Evolutionary conservation across 2,329 filamentous ascomycete genomes (phyloP), one percentile per base, ranked within the genome.

Genomic region (Monosporascus sp.): DNA sequence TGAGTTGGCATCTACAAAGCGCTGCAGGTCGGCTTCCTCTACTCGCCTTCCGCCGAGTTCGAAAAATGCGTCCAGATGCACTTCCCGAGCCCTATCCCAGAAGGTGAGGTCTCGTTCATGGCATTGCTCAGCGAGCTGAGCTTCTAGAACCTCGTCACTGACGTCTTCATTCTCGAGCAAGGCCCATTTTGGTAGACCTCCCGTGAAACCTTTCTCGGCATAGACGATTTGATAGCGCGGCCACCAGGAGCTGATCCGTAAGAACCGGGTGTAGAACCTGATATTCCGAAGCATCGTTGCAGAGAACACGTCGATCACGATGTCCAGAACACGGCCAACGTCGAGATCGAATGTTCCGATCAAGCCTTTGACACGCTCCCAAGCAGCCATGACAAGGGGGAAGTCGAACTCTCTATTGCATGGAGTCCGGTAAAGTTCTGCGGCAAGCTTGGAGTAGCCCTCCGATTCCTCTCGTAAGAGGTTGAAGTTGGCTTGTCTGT

Each of bases 321-420:
- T 91, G 68, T 99, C 94, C 11, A 99, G 79, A 5, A 95, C 93
- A 65, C 95, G 84, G 48, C 94, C 95, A 38, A 97, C 94, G 68
- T 99, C 94, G 57, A 99, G 80, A 70, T 99, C 93, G 66, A 99
- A 99, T 7, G 94, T 94, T 53, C 94, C 94, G 60, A 99, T 96
- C 63, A 99, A 81, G 17, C 89, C 93, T 71, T 96, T 97, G 58
- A 99, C 87, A 58, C 87, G 86, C 67, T 97, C 89, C 63, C 96
- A 97, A 0, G 91, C 91, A 63, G 91, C 87, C 62, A 89, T 85
- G 2, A 93, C 90, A 37, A 88, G 81, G 57, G 91, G 87, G 51
- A 83, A 83, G 2, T 85, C 85, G n/a, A 87, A 22, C 85, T 84
- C 52, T 87, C 84, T 56, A 63, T 88, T 90, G 1, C 63, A 64